Evolutionary conservation across 2,329 filamentous ascomycete species (phyloP).

Genomic region (Colletotrichum coccodes): DNA sequence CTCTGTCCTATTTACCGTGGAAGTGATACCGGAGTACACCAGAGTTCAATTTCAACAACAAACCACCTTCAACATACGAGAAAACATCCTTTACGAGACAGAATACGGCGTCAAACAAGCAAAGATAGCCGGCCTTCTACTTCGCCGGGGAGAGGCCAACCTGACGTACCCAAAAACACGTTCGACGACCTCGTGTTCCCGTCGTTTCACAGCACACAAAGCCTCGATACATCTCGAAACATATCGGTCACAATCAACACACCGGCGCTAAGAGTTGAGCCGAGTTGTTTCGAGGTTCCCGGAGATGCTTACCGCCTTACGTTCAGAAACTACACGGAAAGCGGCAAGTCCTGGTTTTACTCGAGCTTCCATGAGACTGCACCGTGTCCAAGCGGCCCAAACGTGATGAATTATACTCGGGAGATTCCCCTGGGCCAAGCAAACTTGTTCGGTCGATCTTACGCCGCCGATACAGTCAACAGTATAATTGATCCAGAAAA

Average conservation of each 20-base stretch:
- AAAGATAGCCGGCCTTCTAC: background rate
- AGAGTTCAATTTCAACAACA: background rate
- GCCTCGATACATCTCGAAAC: background rate
- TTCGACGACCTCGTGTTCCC: conserved; percentile 6
- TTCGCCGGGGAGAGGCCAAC: background rate
- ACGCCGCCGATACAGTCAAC: background rate
- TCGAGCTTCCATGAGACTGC: background rate
- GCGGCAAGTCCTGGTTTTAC: background rate
- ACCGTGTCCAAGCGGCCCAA: background rate
- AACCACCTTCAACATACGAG: background rate
- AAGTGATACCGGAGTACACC: background rate
- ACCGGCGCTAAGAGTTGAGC: background rate
- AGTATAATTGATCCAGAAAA: background rate
- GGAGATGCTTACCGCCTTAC: background rate
- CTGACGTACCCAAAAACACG: conserved; percentile 14
- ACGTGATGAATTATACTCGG: background rate
- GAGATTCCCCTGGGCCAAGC: background rate
- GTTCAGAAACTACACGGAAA: background rate
- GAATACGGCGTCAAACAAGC: background rate
- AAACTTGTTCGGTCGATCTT: background rate
- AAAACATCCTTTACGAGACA: background rate
- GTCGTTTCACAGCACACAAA: background rate
- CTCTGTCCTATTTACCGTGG: conserved; percentile 4
- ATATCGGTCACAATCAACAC: background rate
- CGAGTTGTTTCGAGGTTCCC: background rate